phyloP scores from a whole-genome alignment of 2,329 filamentous ascomycete species.

The Aspergillus transmontanensis region DNA sequence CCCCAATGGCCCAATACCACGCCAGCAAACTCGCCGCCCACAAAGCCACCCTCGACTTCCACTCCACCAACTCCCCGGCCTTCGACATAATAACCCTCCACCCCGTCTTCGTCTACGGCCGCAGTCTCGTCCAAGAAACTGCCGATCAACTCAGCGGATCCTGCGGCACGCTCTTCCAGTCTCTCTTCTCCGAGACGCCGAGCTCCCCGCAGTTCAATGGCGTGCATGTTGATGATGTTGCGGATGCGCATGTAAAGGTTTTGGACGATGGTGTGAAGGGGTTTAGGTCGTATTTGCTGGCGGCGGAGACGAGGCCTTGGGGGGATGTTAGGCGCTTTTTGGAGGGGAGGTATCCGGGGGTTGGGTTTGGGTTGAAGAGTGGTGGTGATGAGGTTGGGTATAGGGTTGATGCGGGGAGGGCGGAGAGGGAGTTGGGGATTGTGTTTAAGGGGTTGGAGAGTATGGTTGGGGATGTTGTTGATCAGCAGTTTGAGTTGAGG shows the following conservation, averaged over 20 bases:
- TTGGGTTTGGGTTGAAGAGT: constrained; percentile 10
- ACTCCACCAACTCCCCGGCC: background rate
- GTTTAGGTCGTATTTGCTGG: constrained; percentile 19
- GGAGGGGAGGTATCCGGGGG: constrained; percentile 13
- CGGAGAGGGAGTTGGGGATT: constrained; percentile 18
- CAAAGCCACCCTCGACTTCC: constrained; percentile 21
- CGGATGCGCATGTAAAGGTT: constrained; percentile 21
- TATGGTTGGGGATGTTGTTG: constrained; percentile 18
- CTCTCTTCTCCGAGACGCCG: constrained; percentile 12
- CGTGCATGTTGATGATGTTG: constrained; percentile 26
- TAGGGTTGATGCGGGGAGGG: constrained; percentile 8
- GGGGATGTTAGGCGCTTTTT: constrained; percentile 14
- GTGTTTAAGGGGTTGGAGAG: constrained; percentile 10
- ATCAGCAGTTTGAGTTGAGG: constrained; percentile 20
- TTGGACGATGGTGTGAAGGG: constrained; percentile 7
- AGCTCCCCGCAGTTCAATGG: constrained; percentile 2
- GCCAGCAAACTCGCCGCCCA: constrained; percentile 22
- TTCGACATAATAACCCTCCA: constrained; percentile 23
- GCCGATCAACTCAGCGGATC: constrained; percentile 12
- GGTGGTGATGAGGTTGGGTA: constrained; percentile 1
- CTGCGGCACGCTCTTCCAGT: constrained; percentile 10
- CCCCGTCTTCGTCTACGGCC: constrained; percentile 21
- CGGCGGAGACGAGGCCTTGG: constrained; percentile 13
- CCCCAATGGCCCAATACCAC: constrained; percentile 13
- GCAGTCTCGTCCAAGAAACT: constrained; percentile 15